Percentiles rank a stretch among this genome's conserved stretches.
Conservation (phyloP, 192 early-diverging fungal genomes). For the Physocladia obscura region DNA sequence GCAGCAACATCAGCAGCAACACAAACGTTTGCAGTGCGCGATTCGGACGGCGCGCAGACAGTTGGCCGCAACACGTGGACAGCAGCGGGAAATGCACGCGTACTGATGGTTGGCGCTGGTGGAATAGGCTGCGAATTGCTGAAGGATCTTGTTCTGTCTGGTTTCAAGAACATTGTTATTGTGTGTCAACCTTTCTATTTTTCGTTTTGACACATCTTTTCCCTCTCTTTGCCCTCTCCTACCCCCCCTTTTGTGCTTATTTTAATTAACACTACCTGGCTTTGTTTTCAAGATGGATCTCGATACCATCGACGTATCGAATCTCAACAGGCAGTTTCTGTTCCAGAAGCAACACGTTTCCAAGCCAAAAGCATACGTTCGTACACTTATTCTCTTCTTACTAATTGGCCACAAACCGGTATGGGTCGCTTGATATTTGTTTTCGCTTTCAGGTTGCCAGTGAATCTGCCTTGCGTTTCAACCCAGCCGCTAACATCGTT, state of each 20-base stretch:
- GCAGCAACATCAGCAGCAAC: not conserved
- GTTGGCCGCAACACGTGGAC: not conserved
- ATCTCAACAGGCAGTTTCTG: slow-evolving; percentile 98
- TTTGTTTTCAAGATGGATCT: slow-evolving; percentile 96
- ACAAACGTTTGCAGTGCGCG: not conserved
- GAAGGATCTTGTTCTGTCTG: slow-evolving; percentile 88
- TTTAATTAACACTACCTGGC: too few species aligned
- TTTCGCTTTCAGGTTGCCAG: slow-evolving; percentile 64
- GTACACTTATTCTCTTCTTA: slow-evolving; percentile 7
- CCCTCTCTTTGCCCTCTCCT: too few species aligned
- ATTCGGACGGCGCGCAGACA: not conserved
- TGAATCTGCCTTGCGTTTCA: slow-evolving; percentile 81
- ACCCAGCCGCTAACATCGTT: slow-evolving; percentile 73
- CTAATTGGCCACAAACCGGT: not conserved
- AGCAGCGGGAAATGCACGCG: not conserved
- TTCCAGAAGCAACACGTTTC: slow-evolving; percentile 93
- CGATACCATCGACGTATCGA: slow-evolving; percentile 97
- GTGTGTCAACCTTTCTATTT: too few species aligned
- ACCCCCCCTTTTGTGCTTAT: too few species aligned
- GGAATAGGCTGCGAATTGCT: slow-evolving; percentile 99
- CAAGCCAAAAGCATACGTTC: slow-evolving; percentile 85
- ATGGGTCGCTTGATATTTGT: not conserved
- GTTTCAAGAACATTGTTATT: slow-evolving; percentile 80
- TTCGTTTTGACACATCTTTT: too few species aligned
- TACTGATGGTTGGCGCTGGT: slow-evolving; percentile 67